Base-by-base conservation (phyloP, 495 filamentous ascomycete species). In the Sporormia fimetaria region DNA sequence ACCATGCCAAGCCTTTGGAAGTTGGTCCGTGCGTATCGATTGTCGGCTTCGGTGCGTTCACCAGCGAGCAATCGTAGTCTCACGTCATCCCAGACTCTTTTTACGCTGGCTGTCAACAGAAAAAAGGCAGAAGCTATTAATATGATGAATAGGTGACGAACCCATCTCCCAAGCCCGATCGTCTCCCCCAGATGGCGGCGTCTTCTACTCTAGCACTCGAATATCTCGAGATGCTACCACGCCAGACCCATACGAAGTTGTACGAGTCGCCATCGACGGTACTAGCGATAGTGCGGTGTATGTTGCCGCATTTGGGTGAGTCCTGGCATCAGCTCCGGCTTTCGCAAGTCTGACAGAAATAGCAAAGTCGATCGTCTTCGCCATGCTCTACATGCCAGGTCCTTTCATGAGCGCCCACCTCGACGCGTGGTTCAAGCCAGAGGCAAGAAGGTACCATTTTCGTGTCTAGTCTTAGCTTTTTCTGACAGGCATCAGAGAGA, bases 301-400 rank as follows among this genome's bases (percentile, higher is more conserved):
- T 96, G 87, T 72, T 96, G 40, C 83, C 92, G 44, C 83, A 87
- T 43, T 63, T 94, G 37, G 85, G 85, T 88, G 71, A 52, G 67
- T 51, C 24, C 52, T 31, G 14, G 33, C 33, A 25, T 21, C 15
- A 12, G 32, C 12, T 34, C 14, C 21, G 3, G 15, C 5, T 6
- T 12, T 23, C 18, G 8, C 1, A 20, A 36, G 32, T 16, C 8
- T 14, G 11, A 33, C 32, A 34, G 26, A 15, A 40, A 49, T 57
- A 87, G 90, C 90, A 55, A 95, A 98, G 70, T 80, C 75, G 27
- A 83, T 96, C 59, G 92, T 96, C 33, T 93, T 94, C 75, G 83
- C 81, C 11, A 71, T 98, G 44, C 74, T 98, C 1, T 98, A 93
- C 61, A 76, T 87, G 62, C 79, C 82, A 33, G 63, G 67, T 11